Base-by-base conservation (phyloP, 2,329 filamentous ascomycete species). In the Fusarium musae region DNA sequence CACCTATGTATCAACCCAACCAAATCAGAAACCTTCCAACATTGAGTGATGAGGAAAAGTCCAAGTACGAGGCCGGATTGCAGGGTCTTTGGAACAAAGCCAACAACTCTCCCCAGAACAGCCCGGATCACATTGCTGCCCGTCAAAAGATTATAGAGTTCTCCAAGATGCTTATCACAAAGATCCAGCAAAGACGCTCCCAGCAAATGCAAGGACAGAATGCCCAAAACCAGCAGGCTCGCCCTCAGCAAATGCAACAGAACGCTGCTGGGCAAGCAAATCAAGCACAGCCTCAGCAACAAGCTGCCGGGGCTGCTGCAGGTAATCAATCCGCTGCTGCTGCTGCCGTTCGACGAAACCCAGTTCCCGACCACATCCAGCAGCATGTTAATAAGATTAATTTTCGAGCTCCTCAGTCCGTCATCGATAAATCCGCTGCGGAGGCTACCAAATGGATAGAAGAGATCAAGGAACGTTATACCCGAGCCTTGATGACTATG, bases 91-190 rank as follows among this genome's bases (percentile, higher is more conserved):
- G 88, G 86, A 83, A 81, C 28, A 84, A 88, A 44, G 85, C 88
- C 50, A 85, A 87, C 65, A 85, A 83, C 26, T 80, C 83, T 2
- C 79, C 85, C 0, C 82, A 84, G 3, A 86, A 87, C 28, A 88
- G 87, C 7, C 75, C 77, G 2, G 84, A 87, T 28, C 85, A 90
- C 50, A 79, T 84, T 30, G 82, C 83, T 0, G 89, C 90, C 0
- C 86, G 85, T 70, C 84, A 85, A 44, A 91, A 91, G 80, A 87
- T 92, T 28, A 79, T 82, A 11, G 89, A 91, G 13, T 92, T 92
- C 77, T 89, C 89, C 0, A 85, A 85, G 47, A 90, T 89, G 80
- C 83, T 92, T 5, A 80, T 85, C 6, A 79, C 79, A 1, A 91
- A 90, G 79, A 84, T 90, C 9, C 84, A 87, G 58, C 78, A 79